A percentile compares a stretch with the other conserved stretches of the same genome.
phyloP scores from a whole-genome alignment of 2,329 filamentous ascomycete genomes.

The Sphaerulina musiva region DNA sequence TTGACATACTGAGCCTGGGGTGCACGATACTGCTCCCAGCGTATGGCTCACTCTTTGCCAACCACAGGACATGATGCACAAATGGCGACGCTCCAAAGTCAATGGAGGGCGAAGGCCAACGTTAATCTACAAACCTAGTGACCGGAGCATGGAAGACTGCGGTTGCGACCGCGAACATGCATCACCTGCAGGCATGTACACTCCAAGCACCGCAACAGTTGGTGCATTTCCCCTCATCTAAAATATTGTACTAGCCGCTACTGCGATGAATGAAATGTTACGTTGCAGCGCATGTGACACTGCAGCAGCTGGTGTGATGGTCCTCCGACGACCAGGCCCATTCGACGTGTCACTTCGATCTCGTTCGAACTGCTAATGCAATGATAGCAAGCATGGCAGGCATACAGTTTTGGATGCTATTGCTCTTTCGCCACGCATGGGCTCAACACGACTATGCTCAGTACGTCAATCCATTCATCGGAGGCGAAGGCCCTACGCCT shows the following conservation, averaged over 20 bases:
- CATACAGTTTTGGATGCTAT: background rate
- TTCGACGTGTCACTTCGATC: background rate
- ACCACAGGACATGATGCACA: too few relatives aligned
- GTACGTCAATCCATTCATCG: slow-evolving; percentile 48
- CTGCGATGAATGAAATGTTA: background rate
- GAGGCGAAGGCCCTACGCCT: slow-evolving; percentile 42
- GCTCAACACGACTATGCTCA: slow-evolving; percentile 34
- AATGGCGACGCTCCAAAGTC: background rate
- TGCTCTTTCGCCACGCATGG: background rate
- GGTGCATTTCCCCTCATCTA: background rate
- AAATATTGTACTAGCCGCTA: too few relatives aligned
- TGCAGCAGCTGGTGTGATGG: background rate
- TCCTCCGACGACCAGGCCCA: background rate
- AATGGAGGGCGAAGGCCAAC: background rate
- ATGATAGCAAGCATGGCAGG: background rate
- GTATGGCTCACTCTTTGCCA: too few relatives aligned
- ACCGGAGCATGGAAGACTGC: background rate
- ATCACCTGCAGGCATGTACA: background rate
- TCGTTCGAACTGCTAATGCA: background rate
- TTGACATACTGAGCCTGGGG: too few relatives aligned
- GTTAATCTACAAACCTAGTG: background rate
- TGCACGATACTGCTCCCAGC: too few relatives aligned
- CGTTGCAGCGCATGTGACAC: background rate
- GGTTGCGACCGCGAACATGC: background rate
- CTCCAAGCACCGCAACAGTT: background rate